Evolutionary conservation across 1,139 yeast species (phyloP), one percentile per base, ranked within the genome.

Genomic region (Blastobotrys buckinghamii): DNA sequence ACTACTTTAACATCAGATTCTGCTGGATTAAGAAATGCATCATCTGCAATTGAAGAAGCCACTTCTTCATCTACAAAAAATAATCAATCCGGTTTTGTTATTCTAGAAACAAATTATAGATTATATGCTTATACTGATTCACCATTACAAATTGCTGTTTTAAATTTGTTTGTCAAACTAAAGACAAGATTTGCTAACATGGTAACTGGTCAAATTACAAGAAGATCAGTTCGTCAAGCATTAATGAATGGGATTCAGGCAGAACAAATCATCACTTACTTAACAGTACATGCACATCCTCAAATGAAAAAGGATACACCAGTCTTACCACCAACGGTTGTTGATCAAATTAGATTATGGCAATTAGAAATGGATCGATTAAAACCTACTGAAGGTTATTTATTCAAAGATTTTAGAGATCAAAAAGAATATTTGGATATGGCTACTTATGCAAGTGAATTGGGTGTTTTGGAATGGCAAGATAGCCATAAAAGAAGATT

Each of bases 281-380:
- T 92, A 47, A 90, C 88, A 55, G 79, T 92, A 0, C 97, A 92
- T 69, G 96, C 97, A 0, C 97, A 92, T 68, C 87, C 95, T 1
- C 96, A 89, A 64, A 86, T 90, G 95, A 72, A 81, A 51, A 65
- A 63, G 43, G 16, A 40, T 20, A 60, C 57, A 19, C 67, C 68
- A 4, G 73, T 89, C 16, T 69, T 92, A 12, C 98, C 97, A 2
- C 96, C 97, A 0, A 94, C 96, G 0, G 96, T 92, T 8, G 89
- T 88, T 1, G 99, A 92, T 68, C 99, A 92, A 65, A 87, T 92
- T 57, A 83, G 82, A 62, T 73, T 92, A 49, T 92, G 99, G 99
- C 98, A 92, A 69, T 73, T 92, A 54, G 99, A 92, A 63, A 70
- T 90, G 71, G 98, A 92, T 64, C 78, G 99, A 68, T 86, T 92